Percentiles rank a stretch among this genome's conserved stretches.
phyloP scores from a whole-genome alignment of 2,329 filamentous ascomycete species.

The Colletotrichum viniferum region DNA sequence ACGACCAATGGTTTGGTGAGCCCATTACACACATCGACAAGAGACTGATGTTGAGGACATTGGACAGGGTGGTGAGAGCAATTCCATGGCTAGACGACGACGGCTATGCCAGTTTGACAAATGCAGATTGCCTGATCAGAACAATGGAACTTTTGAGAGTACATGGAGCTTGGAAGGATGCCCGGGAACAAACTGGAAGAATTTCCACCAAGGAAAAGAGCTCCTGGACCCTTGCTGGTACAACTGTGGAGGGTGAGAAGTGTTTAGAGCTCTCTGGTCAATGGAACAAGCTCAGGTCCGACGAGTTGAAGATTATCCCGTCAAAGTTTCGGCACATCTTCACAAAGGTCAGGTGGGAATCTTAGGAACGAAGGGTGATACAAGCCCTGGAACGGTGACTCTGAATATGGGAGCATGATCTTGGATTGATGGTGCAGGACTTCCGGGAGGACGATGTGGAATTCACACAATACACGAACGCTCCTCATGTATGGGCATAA shows the following conservation, averaged over 20 bases:
- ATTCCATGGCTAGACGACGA: not conserved
- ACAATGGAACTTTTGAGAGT: not conserved
- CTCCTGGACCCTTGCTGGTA: not conserved
- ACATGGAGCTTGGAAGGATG: not conserved
- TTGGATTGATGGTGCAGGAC: not conserved
- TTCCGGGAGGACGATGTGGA: not conserved
- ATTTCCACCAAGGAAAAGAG: accelerated
- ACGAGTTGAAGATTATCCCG: not conserved
- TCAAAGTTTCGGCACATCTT: not conserved
- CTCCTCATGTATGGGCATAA: not conserved
- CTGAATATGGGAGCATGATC: not conserved
- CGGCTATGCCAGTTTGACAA: not conserved
- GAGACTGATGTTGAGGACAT: accelerated
- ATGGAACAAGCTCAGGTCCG: not conserved
- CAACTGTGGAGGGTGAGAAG: not conserved
- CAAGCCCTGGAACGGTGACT: not conserved
- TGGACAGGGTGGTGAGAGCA: not conserved
- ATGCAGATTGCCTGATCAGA: not conserved
- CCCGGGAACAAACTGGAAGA: not conserved
- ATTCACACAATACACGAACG: not conserved
- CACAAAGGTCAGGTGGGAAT: not conserved
- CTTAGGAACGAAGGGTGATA: not conserved
- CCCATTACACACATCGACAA: not conserved
- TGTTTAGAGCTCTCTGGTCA: not conserved
- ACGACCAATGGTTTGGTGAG: not conserved